Base-by-base conservation (phyloP, 352 stramenopile species). In the Globisporangium sylvaticum region DNA sequence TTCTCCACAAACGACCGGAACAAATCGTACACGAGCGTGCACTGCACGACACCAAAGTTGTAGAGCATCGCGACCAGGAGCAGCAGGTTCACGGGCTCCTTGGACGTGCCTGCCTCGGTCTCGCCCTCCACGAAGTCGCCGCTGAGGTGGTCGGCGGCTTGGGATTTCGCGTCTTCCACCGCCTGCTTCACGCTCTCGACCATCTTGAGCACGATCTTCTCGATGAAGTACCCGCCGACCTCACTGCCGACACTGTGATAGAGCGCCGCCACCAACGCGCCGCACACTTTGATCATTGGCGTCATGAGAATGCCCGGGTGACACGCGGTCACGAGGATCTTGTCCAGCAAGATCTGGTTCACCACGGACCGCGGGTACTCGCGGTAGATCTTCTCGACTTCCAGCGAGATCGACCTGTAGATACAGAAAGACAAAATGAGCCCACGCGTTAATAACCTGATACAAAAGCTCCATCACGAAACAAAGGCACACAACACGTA, bases 1-100 rank as follows among this genome's bases (percentile, higher is more conserved):
- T 75, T 78, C 37, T 89, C 76, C 48, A 96, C 74, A 24, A 97
- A 89, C 32, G 79, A 77, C 22, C 88, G 85, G 69, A 97, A 94
- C 50, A 97, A 72, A 62, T 97, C 91, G 73, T 97, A 96, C n/a
- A 98, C 74, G 39, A 98, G 82, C n/a, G 77, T 87, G 68, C 84
- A 95, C 68, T 95, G 82, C 64, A 94, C 89, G 15, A 97, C 84
- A 44, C 88, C 88, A 57, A 97, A 96, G 61, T 92, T 93, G 78
- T 97, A 97, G 62, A 98, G 75, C 76, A 96, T 96, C 50, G 80
- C 84, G 27, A 97, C 77, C 55, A 97, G 81, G 64, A 97, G 67
- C 63, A 95, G 71, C 63, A 97, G 66, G 70, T 98, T 98, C 22
- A 85, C 74, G 0, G 82, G 76, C 65, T 84, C 79, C 66, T 89